phyloP scores from a whole-genome alignment of 352 stramenopile genomes.

The Aphanomyces stellatus region DNA sequence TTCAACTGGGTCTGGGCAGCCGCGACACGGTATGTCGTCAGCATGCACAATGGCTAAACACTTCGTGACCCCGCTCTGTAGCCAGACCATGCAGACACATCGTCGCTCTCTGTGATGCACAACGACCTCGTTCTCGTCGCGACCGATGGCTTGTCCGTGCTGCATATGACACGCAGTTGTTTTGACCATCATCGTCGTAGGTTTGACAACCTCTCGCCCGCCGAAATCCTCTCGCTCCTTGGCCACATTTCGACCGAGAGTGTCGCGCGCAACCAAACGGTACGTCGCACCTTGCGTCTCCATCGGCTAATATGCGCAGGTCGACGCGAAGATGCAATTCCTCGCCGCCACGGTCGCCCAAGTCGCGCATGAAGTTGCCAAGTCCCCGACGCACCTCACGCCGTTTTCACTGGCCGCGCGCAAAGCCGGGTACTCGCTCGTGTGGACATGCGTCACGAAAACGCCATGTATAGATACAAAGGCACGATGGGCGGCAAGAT shows the following conservation, averaged over 20 bases:
- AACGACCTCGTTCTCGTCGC: constrained; percentile 90
- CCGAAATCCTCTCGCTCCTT: constrained; percentile 66
- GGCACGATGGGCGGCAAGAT: constrained; percentile 78
- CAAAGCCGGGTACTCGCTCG: constrained; percentile 62
- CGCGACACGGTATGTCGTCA: constrained; percentile 79
- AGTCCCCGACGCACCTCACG: constrained; percentile 56
- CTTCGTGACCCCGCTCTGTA: constrained; percentile 23
- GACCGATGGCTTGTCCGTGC: constrained; percentile 90
- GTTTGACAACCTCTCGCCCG: constrained; percentile 94
- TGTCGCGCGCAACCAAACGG: neutral
- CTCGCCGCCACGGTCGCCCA: constrained; percentile 70
- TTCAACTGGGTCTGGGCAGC: constrained; percentile 85
- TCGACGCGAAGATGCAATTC: constrained; percentile 55
- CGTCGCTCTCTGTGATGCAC: constrained; percentile 73
- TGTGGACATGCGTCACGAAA: no score
- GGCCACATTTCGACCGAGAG: constrained; percentile 26
- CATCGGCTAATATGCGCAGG: neutral
- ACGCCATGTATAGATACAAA: no score
- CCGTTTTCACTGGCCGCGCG: constrained; percentile 67
- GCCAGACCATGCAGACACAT: constrained; percentile 83
- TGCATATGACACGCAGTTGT: neutral
- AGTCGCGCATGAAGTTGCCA: constrained; percentile 69
- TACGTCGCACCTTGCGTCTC: neutral
- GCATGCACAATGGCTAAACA: neutral
- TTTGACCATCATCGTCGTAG: no score